Evolutionary conservation across 495 filamentous ascomycete genomes (phyloP), one percentile per base, ranked within the genome.

Genomic region (Clohesyomyces aquaticus): DNA sequence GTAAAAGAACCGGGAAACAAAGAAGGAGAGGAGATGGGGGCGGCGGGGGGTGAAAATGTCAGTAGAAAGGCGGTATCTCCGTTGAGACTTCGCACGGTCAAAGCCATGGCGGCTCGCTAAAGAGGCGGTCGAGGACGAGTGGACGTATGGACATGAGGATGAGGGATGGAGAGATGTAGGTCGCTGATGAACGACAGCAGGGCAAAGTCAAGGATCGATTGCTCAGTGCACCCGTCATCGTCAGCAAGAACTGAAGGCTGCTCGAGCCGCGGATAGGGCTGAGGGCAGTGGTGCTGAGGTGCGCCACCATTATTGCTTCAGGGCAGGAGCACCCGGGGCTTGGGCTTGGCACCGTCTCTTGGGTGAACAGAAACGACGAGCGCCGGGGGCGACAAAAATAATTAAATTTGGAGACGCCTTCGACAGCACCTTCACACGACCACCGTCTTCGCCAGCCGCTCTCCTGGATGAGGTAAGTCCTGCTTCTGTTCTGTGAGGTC

Each of bases 61-160:
- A 91, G 77, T 19, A 88, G 81, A 73, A 90, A 90, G 6, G 86
- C 86, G 27, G 85, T 82, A 72, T 91, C 88, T 42, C 79, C 81
- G 70, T 91, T 91, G 29, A 91, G 79, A 54, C 85, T 79, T 67
- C 85, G 83, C 65, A 90, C 72, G 4, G 78, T 84, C 48, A 91
- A 69, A 4, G 88, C 81, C 88, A 91, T 91, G 57, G 60, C 62
- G 25, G 51, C 41, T 41, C 51, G 52, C 48, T 38, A 23, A 19
- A 21, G 45, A 22, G 28, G 57, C 43, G 3, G 50, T 27, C 63
- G 21, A 56, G n/a, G 28, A 26, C 11, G 51, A 51, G 22, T 1
- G 27, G 18, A 50, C 12, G 42, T 12, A 50, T 50, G 46, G 57
- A 49, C 56, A 66, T 59, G 26, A 46, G 41, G 25, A 16, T 32